Base-by-base conservation (phyloP, 352 stramenopile genomes). In the Phytophthora pistaciae region DNA sequence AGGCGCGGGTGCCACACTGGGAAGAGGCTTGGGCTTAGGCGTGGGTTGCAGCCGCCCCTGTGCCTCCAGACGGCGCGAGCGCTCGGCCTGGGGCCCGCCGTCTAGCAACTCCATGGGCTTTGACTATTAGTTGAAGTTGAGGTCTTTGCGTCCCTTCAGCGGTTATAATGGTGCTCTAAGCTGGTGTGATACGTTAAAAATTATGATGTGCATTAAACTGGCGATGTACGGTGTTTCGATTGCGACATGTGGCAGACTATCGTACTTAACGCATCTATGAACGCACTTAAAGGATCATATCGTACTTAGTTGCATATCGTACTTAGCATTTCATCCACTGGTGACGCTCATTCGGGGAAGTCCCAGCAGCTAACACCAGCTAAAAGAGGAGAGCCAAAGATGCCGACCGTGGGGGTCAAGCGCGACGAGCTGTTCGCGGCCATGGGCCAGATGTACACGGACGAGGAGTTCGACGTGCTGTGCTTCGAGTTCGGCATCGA, bases 401-500 rank as follows among this genome's bases (percentile, higher is more conserved):
- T 99, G 98, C 98, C 98, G 77, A 99, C 97, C 36, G 92, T 99
- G 48, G 87, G 91, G 31, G 88, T 99, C 31, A 97, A 99, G 83
- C 96, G 97, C 77, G 96, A 99, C 72, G 87, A 98, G 68, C 89
- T 99, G 56, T 99, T 99, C 83, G 84, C 91, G 73, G 95, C 98
- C 78, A 89, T 99, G 68, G 96, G 97, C 68, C 90, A 98, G 79
- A 95, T 80, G 53, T 99, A 98, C 90, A 99, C 97, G 56, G 96
- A 97, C 77, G 91, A 99, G 63, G 98, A 99, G 78, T 99, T 99
- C 83, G 98, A 99, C 74, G 91, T 99, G 67, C 89, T 99, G 20
- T 99, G 98, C 85, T 99, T 99, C 81, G 98, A 99, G 87, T 99
- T 99, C 76, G 98, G 98, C 61, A 99, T 99, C 66, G 98, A 99